These are phyloP conservation scores for Lactarius akahatsu DNA, from an alignment of 768 basidiomycete species.

Conservation along the genomic window DNA sequence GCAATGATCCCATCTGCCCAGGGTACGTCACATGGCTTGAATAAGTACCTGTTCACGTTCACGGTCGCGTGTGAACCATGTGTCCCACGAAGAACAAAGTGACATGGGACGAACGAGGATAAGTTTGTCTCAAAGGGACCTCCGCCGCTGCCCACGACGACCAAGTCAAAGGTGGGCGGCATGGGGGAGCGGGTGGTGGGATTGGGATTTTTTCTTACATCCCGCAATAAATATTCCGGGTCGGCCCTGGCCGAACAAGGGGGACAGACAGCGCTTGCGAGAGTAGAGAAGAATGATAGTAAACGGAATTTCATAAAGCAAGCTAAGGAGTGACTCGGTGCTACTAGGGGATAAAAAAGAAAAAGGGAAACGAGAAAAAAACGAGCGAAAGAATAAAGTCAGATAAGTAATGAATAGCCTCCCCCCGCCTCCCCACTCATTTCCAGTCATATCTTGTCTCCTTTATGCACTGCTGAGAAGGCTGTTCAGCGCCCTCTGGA, in stretches of 20 bases:
- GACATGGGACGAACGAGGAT: conserved; percentile 60
- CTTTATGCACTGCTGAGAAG: conserved; percentile 50
- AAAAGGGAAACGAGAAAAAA: not conserved
- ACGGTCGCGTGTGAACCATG: conserved; percentile 13
- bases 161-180: conserved; percentile 63
- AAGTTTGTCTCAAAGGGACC: conserved; percentile 90
- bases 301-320: conserved; percentile 2
- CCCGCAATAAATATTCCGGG: conserved; percentile 16
- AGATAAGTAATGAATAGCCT: not conserved
- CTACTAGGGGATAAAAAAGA: not conserved
- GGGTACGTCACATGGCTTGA: conserved; percentile 62
- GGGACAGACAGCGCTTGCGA: conserved; percentile 10
- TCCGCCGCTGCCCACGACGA: conserved; percentile 76
- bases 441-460: not conserved
- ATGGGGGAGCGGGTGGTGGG: conserved; percentile 33
- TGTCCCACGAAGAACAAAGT: conserved; percentile 19
- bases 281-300: not conserved
- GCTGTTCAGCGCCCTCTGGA: conserved; percentile 74
- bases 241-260: conserved; percentile 21
- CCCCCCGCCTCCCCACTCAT: not conserved
- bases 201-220: conserved; percentile 3
- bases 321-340: conserved; percentile 7
- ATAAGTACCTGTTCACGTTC: conserved; percentile 64
- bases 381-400: conserved; percentile 15
- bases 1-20: conserved; percentile 86